A percentile compares a stretch with the other conserved stretches of the same genome.
These are phyloP conservation scores for Pseudocercospora ulei DNA, from an alignment of 2,329 filamentous ascomycete genomes.

Conservation along the genomic window DNA sequence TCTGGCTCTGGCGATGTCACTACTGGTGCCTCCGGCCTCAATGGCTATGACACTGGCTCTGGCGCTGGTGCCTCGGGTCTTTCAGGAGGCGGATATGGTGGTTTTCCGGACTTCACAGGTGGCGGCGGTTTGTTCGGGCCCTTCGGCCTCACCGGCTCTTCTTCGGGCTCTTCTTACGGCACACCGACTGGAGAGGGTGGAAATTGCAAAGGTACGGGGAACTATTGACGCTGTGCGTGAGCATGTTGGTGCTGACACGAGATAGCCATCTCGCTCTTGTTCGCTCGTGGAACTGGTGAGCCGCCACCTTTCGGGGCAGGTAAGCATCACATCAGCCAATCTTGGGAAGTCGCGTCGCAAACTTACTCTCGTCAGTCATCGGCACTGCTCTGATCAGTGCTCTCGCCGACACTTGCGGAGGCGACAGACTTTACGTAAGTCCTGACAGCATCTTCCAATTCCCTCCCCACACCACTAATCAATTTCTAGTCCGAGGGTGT, in stretches of 20 bases:
- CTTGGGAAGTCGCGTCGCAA: not conserved
- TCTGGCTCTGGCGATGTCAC: too few species aligned
- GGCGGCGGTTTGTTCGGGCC: not conserved
- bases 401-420: conserved; percentile 18
- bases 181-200: conserved; percentile 4
- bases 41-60: too few species aligned
- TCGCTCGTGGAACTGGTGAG: conserved; percentile 51
- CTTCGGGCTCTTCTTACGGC: too few species aligned
- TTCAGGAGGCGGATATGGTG: not conserved
- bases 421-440: conserved; percentile 19
- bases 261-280: conserved; percentile 46
- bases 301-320: conserved; percentile 44
- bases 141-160: too few species aligned
- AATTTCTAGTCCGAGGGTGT: conserved; percentile 22
- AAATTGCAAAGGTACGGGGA: conserved; percentile 11
- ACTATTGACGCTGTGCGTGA: conserved; percentile 32
- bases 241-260: not conserved
- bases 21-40: too few species aligned
- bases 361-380: conserved; percentile 9
- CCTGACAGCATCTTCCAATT: not conserved
- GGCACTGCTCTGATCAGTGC: conserved; percentile 21
- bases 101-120: not conserved
- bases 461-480: too few species aligned
- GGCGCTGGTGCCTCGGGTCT: too few species aligned
- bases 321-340: not conserved